Evolutionary conservation across 768 basidiomycete species (phyloP).

Genomic region (Rhodotorula babjevae): DNA sequence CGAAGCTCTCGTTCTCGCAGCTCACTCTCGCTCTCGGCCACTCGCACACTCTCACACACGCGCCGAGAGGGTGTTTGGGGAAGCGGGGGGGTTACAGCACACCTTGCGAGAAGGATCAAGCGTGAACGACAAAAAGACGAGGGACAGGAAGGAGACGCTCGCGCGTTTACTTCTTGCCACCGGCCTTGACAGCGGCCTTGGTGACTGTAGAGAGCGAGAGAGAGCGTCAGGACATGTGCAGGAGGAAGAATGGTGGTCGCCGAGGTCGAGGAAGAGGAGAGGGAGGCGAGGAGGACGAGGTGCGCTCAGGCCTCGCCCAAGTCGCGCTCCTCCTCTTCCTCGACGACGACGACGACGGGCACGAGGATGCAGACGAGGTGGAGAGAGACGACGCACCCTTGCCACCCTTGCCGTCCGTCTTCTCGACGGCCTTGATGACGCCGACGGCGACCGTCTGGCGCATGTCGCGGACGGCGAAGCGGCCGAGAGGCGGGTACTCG

Average conservation of each 20-base stretch:
- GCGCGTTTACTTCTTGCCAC: constrained; percentile 19
- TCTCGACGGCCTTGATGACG: constrained; percentile 93
- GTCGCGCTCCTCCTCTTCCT: background rate
- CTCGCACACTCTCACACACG: too few relatives aligned
- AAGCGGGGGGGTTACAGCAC: constrained; percentile 1
- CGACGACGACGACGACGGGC: too few relatives aligned
- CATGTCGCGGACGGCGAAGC: constrained; percentile 99
- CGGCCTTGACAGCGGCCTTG: constrained; percentile 20
- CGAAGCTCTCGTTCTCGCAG: too few relatives aligned
- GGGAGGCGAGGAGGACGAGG: background rate
- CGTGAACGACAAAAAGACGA: background rate
- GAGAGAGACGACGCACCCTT: constrained; percentile 17
- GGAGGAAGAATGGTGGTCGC: background rate
- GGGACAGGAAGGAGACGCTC: background rate
- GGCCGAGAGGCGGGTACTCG: constrained; percentile 93
- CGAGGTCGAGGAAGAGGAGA: background rate
- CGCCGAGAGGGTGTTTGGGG: too few relatives aligned
- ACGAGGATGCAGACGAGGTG: too few relatives aligned
- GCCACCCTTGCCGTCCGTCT: constrained; percentile 67
- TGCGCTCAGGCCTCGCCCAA: background rate
- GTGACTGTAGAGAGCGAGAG: constrained; percentile 3
- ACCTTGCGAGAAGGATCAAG: background rate
- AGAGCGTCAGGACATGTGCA: background rate
- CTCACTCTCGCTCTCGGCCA: too few relatives aligned
- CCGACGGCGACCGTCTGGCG: constrained; percentile 75